Evolutionary conservation across 371 early-diverging fungal species (phyloP).

Genomic region (Saksenaea vasiformis): DNA sequence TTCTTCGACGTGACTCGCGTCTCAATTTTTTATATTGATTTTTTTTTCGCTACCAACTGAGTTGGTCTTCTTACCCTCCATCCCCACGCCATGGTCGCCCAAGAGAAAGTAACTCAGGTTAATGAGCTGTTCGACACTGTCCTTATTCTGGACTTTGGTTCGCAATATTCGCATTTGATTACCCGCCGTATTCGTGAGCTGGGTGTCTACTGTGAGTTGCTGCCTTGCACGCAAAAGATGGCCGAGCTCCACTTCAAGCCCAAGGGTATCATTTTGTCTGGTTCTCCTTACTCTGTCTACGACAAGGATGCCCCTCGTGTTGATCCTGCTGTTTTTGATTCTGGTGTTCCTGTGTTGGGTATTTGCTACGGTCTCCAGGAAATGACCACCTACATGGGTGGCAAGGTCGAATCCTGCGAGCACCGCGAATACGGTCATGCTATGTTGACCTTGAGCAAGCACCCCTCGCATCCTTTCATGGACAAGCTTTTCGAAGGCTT

Average conservation of each 20-base stretch:
- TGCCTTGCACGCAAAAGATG: conserved; percentile 95
- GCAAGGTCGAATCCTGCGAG: conserved; percentile 83
- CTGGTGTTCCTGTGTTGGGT: conserved; percentile 92
- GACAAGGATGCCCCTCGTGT: conserved; percentile 94
- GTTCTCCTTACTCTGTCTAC: conserved; percentile 96
- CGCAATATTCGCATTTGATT: conserved; percentile 97
- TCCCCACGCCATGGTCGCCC: conserved; percentile 10
- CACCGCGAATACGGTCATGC: conserved; percentile 97
- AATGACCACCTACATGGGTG: conserved; percentile 86
- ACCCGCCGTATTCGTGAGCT: conserved; percentile 94
- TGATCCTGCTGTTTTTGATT: conserved; percentile 86
- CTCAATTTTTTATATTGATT: no score
- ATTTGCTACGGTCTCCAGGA: conserved; percentile 98
- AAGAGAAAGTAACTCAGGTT: conserved; percentile 58
- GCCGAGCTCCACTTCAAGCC: conserved; percentile 92
- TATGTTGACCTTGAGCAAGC: conserved; percentile 63
- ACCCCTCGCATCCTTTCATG: conserved; percentile 62
- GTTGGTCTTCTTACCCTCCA: not conserved
- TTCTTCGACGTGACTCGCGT: no score
- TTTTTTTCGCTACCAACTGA: not conserved
- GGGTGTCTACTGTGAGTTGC: conserved; percentile 97
- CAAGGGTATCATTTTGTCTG: conserved; percentile 95
- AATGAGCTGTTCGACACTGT: conserved; percentile 90
- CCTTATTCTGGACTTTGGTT: conserved; percentile 98
- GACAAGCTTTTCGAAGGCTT: conserved; percentile 82